Conservation (phyloP, 2,329 filamentous ascomycete species). For the Monilinia vaccinii-corymbosi region DNA sequence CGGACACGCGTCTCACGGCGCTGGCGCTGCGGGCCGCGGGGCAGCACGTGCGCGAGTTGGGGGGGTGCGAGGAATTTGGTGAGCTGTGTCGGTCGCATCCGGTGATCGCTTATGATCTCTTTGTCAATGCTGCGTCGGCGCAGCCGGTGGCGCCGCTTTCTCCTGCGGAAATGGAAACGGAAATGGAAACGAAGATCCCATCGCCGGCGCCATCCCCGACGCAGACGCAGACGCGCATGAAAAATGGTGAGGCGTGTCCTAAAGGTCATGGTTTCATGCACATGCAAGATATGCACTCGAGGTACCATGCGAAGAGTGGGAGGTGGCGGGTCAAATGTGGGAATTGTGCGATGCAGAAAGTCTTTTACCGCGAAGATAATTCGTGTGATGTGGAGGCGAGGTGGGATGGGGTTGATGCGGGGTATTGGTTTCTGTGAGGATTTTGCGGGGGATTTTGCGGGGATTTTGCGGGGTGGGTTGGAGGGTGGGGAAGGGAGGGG, state of each 20-base stretch:
- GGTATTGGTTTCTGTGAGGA: not conserved
- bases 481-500: too few species aligned
- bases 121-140: not conserved
- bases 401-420: not conserved
- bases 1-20: not conserved
- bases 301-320: not conserved
- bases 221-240: not conserved
- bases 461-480: too few species aligned
- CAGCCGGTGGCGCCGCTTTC: not conserved
- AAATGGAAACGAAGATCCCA: not conserved
- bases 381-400: not conserved
- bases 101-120: conserved; percentile 1
- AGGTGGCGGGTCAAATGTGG: not conserved
- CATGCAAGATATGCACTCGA: not conserved
- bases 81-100: conserved; percentile 1
- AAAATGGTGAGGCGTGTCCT: not conserved
- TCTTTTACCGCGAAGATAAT: not conserved
- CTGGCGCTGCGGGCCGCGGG: not conserved
- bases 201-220: too few species aligned
- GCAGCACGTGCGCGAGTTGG: not conserved
- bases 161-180: too few species aligned
- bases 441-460: too few species aligned
- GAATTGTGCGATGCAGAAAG: not conserved
- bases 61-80: conserved; percentile 2
- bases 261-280: not conserved